These are phyloP conservation scores for Phytophthora pisi DNA, from an alignment of 352 stramenopile species.

Conservation along the genomic window DNA sequence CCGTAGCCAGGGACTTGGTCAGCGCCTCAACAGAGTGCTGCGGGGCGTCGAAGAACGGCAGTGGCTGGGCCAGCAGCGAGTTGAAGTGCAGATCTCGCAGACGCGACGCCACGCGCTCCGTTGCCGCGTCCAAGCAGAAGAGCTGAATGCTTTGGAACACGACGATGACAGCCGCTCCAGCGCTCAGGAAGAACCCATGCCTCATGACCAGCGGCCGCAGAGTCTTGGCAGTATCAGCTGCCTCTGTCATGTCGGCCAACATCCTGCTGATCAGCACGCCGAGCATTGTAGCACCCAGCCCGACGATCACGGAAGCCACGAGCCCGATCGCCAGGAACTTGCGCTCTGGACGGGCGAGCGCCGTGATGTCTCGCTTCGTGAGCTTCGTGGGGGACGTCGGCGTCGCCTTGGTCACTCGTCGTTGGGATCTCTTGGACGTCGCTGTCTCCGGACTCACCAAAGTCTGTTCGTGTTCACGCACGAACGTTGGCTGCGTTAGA, in stretches of 20 bases:
- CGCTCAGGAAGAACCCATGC: slow-evolving; percentile 42
- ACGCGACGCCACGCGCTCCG: slow-evolving; percentile 56
- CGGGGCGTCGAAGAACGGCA: slow-evolving; percentile 76
- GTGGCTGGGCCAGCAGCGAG: slow-evolving; percentile 48
- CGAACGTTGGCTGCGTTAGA: slow-evolving; percentile 35
- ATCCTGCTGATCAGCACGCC: slow-evolving; percentile 45
- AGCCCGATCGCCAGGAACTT: slow-evolving; percentile 43
- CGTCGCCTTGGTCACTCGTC: not conserved
- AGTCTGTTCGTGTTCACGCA: slow-evolving; percentile 4
- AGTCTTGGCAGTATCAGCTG: too few relatives aligned
- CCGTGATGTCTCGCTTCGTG: slow-evolving; percentile 36
- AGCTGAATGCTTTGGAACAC: slow-evolving; percentile 40
- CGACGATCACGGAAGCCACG: slow-evolving; percentile 36
- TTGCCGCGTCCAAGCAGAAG: slow-evolving; percentile 52
- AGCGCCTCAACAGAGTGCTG: slow-evolving; percentile 56
- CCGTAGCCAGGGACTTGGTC: slow-evolving; percentile 56
- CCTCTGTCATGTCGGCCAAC: slow-evolving; percentile 37
- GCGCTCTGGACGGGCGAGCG: slow-evolving; percentile 43
- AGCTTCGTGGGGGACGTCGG: slow-evolving; percentile 31
- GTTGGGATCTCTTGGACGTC: not conserved
- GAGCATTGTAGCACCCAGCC: slow-evolving; percentile 37
- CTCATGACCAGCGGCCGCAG: slow-evolving; percentile 20
- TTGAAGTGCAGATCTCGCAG: slow-evolving; percentile 56
- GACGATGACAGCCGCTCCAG: slow-evolving; percentile 36
- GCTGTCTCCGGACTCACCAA: not conserved